A percentile compares a stretch with the other conserved stretches of the same genome.
These are phyloP conservation scores for Chaetoceros muelleri DNA, from an alignment of 108 stramenopile species.

Conservation along the genomic window DNA sequence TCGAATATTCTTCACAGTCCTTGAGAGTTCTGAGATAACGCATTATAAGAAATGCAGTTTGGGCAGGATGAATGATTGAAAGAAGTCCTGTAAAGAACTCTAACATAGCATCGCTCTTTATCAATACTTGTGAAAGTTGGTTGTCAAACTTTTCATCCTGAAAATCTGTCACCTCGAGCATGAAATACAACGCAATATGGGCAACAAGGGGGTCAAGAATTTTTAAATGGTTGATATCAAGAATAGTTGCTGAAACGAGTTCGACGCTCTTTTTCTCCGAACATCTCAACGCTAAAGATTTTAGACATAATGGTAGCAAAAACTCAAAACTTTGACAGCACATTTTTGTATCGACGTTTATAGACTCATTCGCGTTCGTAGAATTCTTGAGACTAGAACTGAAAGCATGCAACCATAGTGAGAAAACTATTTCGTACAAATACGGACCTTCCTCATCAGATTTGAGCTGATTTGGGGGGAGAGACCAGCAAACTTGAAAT, in stretches of 20 bases:
- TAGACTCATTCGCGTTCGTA: too few species aligned
- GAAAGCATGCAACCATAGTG: too few species aligned
- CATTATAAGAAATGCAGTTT: constrained; percentile 31
- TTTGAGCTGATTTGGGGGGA: too few species aligned
- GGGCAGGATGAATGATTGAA: constrained; percentile 65
- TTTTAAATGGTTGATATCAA: constrained; percentile 55
- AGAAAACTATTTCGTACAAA: too few species aligned
- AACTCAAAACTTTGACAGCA: constrained; percentile 23
- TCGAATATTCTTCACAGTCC: constrained; percentile 36
- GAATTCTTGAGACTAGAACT: too few species aligned
- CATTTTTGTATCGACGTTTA: background rate
- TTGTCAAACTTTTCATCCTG: background rate
- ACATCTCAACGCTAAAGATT: constrained; percentile 58
- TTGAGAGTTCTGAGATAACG: constrained; percentile 48
- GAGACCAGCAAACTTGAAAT: too few species aligned
- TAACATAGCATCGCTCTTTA: constrained; percentile 20
- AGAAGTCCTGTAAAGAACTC: constrained; percentile 67
- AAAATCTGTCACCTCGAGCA: background rate
- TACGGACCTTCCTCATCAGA: too few species aligned
- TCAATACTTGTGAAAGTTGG: constrained; percentile 21
- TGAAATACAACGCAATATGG: background rate
- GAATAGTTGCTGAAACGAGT: constrained; percentile 27
- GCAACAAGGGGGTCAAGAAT: constrained; percentile 56
- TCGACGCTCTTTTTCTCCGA: constrained; percentile 15
- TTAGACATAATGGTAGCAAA: constrained; percentile 64